Conservation (phyloP, 2,329 filamentous ascomycete genomes). For the Cercospora zeae-maydis region DNA sequence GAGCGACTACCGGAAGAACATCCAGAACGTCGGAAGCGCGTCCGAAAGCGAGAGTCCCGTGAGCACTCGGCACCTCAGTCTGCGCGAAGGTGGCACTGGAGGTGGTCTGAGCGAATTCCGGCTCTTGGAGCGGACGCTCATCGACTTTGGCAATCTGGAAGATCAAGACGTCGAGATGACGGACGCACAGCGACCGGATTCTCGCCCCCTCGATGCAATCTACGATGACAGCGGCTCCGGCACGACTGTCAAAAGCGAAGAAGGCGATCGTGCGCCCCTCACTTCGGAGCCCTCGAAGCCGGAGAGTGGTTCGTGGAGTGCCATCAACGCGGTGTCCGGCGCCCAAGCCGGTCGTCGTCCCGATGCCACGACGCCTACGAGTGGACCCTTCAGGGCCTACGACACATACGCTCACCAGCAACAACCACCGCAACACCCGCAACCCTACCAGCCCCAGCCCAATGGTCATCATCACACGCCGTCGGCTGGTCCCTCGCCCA, state of each 20-base stretch:
- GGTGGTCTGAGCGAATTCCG: constrained; percentile 57
- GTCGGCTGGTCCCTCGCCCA: constrained; percentile 5
- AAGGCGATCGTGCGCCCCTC: constrained; percentile 17
- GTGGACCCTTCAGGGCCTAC: constrained; percentile 31
- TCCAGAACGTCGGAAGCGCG: constrained; percentile 30
- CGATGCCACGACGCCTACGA: constrained; percentile 26
- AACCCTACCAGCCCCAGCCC: background rate
- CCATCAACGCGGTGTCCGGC: constrained; percentile 37
- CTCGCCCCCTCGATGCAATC: constrained; percentile 26
- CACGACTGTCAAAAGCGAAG: constrained; percentile 36
- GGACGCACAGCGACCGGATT: constrained; percentile 27
- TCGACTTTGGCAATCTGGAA: constrained; percentile 38
- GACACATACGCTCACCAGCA: constrained; percentile 28
- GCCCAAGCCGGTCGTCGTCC: constrained; percentile 26
- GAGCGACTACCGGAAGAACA: constrained; percentile 45
- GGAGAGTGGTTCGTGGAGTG: constrained; percentile 40
- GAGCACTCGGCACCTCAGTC: constrained; percentile 29
- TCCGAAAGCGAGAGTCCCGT: constrained; percentile 33
- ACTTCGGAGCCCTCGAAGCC: constrained; percentile 22
- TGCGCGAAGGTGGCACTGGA: constrained; percentile 39
- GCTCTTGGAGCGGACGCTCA: constrained; percentile 38
- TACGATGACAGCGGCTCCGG: constrained; percentile 33
- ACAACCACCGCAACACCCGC: constrained; percentile 5
- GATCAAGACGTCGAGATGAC: constrained; percentile 39
- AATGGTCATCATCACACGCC: constrained; percentile 9